phyloP scores from a whole-genome alignment of 805 yeast genomes.

The Saccharomycopsis sp. region DNA sequence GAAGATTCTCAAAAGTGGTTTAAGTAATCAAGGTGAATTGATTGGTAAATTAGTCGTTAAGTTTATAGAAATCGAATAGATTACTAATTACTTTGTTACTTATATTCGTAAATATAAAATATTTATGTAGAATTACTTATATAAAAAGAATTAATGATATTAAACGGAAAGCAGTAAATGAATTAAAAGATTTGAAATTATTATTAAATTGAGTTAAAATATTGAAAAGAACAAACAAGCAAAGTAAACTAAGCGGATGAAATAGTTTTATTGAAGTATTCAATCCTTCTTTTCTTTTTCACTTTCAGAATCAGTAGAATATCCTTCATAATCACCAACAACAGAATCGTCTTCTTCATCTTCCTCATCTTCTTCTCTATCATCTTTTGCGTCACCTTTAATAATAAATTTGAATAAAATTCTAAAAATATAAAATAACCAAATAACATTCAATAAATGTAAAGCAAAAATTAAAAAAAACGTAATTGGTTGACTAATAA shows the following conservation, averaged over 20 bases:
- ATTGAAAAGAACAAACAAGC: no score
- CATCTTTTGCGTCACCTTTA: conserved; percentile 60
- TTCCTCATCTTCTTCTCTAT: conserved; percentile 78
- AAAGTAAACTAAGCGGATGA: no score
- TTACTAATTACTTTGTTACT: no score
- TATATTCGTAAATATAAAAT: no score
- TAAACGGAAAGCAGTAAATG: no score
- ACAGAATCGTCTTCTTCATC: conserved; percentile 28
- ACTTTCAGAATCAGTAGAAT: conserved; percentile 14
- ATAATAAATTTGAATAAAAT: conserved; percentile 58
- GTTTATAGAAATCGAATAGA: conserved; percentile 19
- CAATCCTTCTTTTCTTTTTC: no score
- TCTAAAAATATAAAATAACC: conserved; percentile 77
- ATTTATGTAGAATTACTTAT: no score
- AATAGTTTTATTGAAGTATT: no score
- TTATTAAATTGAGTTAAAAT: no score
- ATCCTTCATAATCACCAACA: conserved; percentile 13
- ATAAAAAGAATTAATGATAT: no score
- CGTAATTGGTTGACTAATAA: conserved; percentile 88
- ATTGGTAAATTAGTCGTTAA: conserved; percentile 29
- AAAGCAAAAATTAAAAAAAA: conserved; percentile 67
- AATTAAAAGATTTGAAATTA: no score
- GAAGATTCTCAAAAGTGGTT: conserved; percentile 19
- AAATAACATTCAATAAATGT: conserved; percentile 77
- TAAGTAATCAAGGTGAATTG: conserved; percentile 30